phyloP scores from a whole-genome alignment of 2,329 filamentous ascomycete genomes.

The Pyricularia grisea region DNA sequence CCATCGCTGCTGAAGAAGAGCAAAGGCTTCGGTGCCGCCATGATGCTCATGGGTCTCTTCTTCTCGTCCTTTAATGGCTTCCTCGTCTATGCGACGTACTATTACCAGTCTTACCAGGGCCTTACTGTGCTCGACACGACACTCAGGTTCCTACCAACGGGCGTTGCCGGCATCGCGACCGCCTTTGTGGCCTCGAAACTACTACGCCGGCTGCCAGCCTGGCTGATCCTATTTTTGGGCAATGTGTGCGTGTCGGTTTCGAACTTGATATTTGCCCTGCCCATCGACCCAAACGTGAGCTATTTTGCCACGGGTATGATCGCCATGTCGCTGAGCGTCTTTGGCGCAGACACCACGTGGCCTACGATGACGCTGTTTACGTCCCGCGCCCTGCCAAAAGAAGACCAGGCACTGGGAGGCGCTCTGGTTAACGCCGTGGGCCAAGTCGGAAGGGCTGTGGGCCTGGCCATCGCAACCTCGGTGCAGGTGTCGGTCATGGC shows the following conservation, averaged over 20 bases:
- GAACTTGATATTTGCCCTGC: conserved; percentile 50
- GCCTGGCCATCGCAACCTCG: conserved; percentile 54
- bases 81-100: conserved; percentile 59
- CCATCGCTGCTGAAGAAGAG: conserved; percentile 50
- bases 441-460: conserved; percentile 56
- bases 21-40: conserved; percentile 49
- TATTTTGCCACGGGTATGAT: conserved; percentile 61
- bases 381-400: conserved; percentile 48
- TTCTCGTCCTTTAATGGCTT: conserved; percentile 61
- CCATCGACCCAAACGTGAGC: conserved; percentile 47
- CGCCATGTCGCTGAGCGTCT: conserved; percentile 55
- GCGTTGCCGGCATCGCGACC: conserved; percentile 48
- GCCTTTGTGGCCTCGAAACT: conserved; percentile 45
- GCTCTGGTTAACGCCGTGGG: conserved; percentile 59
- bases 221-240: conserved; percentile 47
- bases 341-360: conserved; percentile 59
- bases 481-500: conserved; percentile 55
- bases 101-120: conserved; percentile 58
- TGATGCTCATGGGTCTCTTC: conserved; percentile 57
- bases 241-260: conserved; percentile 41
- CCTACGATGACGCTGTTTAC: conserved; percentile 58
- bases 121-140: conserved; percentile 56
- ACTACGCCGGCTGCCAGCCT: conserved; percentile 47
- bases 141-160: conserved; percentile 58
- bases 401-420: conserved; percentile 59